A percentile compares a stretch with the other conserved stretches of the same genome.
Conservation (phyloP, 2,329 filamentous ascomycete species). For the Pseudocercospora macadamiae region DNA sequence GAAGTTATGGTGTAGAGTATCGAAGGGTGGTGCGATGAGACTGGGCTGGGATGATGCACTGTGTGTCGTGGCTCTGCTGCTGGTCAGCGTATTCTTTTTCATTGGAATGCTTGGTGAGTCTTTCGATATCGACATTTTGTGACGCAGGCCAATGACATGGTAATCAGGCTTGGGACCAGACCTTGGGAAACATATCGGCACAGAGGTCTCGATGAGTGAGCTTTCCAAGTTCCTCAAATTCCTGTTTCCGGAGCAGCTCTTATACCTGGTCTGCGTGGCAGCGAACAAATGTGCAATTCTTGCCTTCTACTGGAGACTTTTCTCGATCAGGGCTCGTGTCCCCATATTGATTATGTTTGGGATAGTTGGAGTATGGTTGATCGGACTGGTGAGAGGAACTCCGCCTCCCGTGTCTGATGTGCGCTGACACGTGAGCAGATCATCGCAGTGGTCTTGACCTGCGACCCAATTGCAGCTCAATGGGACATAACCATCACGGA, state of each 20-base stretch:
- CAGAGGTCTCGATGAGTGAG: slow-evolving; percentile 3
- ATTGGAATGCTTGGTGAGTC: slow-evolving; percentile 19
- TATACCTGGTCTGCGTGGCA: slow-evolving; percentile 22
- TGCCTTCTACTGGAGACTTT: slow-evolving; percentile 30
- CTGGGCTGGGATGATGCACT: slow-evolving; percentile 20
- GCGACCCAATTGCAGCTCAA: slow-evolving; percentile 18
- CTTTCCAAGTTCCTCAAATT: slow-evolving; percentile 13
- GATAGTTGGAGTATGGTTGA: slow-evolving; percentile 18
- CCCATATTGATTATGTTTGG: slow-evolving; percentile 15
- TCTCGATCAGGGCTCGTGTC: slow-evolving; percentile 19
- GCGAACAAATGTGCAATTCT: slow-evolving; percentile 26
- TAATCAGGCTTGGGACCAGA: slow-evolving; percentile 10
- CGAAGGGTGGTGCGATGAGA: slow-evolving; percentile 6
- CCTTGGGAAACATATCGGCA: slow-evolving; percentile 14
- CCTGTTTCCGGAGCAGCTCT: slow-evolving; percentile 20
- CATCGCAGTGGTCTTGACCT: slow-evolving; percentile 18
- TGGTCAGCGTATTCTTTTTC: slow-evolving; percentile 17
- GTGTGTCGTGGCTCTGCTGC: slow-evolving; percentile 3
- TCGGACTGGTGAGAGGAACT: slow-evolving; percentile 9
- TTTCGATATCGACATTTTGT: background rate
- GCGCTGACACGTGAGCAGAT: slow-evolving; percentile 1
- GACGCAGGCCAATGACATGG: too few relatives aligned
- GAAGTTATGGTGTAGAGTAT: slow-evolving; percentile 21
- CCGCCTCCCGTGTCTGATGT: background rate
- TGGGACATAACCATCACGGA: slow-evolving; percentile 19